phyloP scores from a whole-genome alignment of 2,329 filamentous ascomycete genomes.

The Aspergillus costaricaensis region DNA sequence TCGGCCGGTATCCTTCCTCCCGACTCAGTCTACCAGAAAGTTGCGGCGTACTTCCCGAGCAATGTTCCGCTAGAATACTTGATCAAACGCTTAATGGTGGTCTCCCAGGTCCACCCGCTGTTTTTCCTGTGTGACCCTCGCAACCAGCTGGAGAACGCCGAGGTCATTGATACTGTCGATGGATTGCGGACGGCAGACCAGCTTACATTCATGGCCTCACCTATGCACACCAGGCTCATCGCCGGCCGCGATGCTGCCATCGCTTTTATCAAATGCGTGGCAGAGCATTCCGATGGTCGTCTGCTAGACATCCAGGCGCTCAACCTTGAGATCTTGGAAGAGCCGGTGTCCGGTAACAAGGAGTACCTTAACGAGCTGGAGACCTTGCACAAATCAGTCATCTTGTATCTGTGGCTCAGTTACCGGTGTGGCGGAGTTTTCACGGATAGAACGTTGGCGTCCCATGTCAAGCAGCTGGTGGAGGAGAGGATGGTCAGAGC shows the following conservation, averaged over 20 bases:
- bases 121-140: conserved; percentile 71
- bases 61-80: conserved; percentile 82
- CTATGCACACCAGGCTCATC: conserved; percentile 59
- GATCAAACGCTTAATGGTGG: conserved; percentile 70
- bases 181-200: conserved; percentile 71
- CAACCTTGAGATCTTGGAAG: conserved; percentile 72
- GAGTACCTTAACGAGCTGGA: conserved; percentile 71
- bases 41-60: conserved; percentile 78
- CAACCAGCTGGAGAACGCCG: conserved; percentile 67
- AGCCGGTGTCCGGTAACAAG: conserved; percentile 45
- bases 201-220: conserved; percentile 72
- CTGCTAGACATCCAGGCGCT: conserved; percentile 72
- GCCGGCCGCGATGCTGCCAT: conserved; percentile 52
- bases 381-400: conserved; percentile 75
- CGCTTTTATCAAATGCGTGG: conserved; percentile 69
- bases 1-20: conserved; percentile 76
- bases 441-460: conserved; percentile 70
- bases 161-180: conserved; percentile 70
- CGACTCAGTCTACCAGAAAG: conserved; percentile 68
- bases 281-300: conserved; percentile 65
- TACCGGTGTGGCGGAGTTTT: conserved; percentile 86
- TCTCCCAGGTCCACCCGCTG: conserved; percentile 62
- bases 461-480: conserved; percentile 74
- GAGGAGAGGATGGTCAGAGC: conserved; percentile 72
- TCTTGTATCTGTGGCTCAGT: conserved; percentile 89